Evolutionary conservation across 148 eudicot species (phyloP), one percentile per base, ranked within the genome.

Genomic region (Heliamphora exappendiculata): DNA sequence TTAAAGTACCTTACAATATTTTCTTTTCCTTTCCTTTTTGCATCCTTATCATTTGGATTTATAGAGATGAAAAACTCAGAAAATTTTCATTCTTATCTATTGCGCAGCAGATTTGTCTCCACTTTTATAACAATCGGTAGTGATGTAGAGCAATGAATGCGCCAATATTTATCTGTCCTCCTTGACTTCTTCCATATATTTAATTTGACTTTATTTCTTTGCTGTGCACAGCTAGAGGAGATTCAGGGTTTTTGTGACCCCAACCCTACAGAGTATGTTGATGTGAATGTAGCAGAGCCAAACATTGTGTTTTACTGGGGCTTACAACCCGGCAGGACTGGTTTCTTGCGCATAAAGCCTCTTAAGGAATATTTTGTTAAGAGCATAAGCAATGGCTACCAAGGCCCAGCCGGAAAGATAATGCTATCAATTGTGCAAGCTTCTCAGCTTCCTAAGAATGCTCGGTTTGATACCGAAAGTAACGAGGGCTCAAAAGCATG

Each of bases 271-370:
- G 91, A 88, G 55, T 82, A 88, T 67, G 77, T 67, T 50, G 86
- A 83, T 24, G 29, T 28, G 75, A 60, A 53, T 41, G 39, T 77
- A 41, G 22, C 14, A 14, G 78, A 67, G 66, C 87, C 89, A 5
- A 85, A 78, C 29, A 64, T 81, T 7, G 87, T 86, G 20, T 90
- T 83, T 53, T 90, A 82, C 66, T 88, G 90, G 93, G 93, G 88
- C 70, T 75, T 89, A 29, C 73, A 80, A 22, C 81, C 80, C 11
- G 76, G 65, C 31, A 77, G 72, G 41, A 72, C 10, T 7, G 29
- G 37, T 0, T 54, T 44, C 59, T 29, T 85, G 19, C 69, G 85
- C 49, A 5, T 82, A 34, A 29, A 58, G 28, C 67, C 55, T 8
- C 78, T 86, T 7, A 74, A 76, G 75, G 80, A 76, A 42, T 80